phyloP scores from a whole-genome alignment of 768 basidiomycete genomes.

The Cystobasidium ongulense region DNA sequence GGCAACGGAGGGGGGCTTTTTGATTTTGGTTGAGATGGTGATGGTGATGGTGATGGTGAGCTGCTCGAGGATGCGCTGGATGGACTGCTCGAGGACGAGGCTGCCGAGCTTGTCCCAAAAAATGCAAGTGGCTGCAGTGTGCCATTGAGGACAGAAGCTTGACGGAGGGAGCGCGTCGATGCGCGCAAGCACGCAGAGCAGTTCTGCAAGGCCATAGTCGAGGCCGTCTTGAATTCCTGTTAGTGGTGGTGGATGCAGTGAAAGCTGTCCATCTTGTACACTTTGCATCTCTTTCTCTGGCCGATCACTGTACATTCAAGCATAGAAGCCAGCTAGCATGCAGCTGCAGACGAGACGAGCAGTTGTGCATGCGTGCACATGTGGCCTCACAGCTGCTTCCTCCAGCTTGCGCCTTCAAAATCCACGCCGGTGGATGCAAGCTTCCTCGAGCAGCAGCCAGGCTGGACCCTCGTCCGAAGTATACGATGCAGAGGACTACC shows the following conservation, averaged over 20 bases:
- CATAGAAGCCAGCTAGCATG: neutral
- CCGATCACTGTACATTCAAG: neutral
- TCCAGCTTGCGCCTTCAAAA: neutral
- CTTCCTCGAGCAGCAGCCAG: neutral
- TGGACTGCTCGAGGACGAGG: neutral
- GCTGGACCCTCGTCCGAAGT: neutral
- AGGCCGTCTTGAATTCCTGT: neutral
- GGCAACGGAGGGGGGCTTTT: conserved; percentile 21
- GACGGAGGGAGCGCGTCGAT: neutral
- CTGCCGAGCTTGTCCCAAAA: neutral
- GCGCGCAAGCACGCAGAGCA: neutral
- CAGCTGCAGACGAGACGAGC: neutral
- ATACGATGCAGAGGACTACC: conserved; percentile 7
- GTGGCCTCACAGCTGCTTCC: neutral
- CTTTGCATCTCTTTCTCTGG: neutral
- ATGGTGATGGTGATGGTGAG: neutral
- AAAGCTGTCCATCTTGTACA: neutral
- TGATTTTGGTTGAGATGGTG: neutral
- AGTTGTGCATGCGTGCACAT: neutral
- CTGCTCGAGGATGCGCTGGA: neutral
- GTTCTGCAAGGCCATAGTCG: neutral
- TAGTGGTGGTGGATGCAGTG: no score
- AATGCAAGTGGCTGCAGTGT: neutral
- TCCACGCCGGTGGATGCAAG: neutral
- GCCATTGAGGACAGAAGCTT: neutral